These are phyloP conservation scores for Vaucheria bursata DNA, from an alignment of 352 stramenopile genomes.

Conservation along the genomic window DNA sequence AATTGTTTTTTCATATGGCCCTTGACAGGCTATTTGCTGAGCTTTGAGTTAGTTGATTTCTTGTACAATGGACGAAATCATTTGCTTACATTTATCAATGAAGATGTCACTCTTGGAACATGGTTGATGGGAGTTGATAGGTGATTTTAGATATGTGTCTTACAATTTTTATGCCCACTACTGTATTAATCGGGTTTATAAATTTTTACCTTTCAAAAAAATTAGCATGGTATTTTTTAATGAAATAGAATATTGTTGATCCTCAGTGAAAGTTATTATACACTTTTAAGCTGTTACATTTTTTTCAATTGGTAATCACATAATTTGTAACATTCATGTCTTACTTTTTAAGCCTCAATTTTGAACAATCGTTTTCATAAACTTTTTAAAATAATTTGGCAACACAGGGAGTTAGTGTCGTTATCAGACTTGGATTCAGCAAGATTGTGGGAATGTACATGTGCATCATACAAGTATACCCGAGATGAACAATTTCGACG, in stretches of 20 bases:
- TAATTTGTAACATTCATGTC: too few species aligned
- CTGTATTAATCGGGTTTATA: too few species aligned
- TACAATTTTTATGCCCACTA: too few species aligned
- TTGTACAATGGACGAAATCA: conserved; percentile 33
- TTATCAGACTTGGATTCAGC: conserved; percentile 13
- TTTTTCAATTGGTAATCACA: too few species aligned
- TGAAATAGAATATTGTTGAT: too few species aligned
- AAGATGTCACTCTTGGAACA: conserved; percentile 42
- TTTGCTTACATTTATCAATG: conserved; percentile 39
- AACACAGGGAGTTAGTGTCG: background rate
- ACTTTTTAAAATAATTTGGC: too few species aligned
- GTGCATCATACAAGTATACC: conserved; percentile 1
- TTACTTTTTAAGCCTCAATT: too few species aligned
- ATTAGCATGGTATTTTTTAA: too few species aligned
- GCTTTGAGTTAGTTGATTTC: conserved; percentile 25
- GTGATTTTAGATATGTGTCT: background rate
- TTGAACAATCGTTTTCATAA: too few species aligned
- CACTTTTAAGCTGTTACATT: too few species aligned
- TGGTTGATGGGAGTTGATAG: conserved; percentile 42
- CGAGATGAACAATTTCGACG: background rate
- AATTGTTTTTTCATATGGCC: too few species aligned
- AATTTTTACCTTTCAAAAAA: too few species aligned
- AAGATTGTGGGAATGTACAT: conserved; percentile 39
- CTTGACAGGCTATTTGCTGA: conserved; percentile 34
- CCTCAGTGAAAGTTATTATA: background rate